Percentiles rank a stretch among this genome's conserved stretches.
These are phyloP conservation scores for Salvia sclarea DNA, from an alignment of 305 asterid genomes.

Conservation along the genomic window DNA sequence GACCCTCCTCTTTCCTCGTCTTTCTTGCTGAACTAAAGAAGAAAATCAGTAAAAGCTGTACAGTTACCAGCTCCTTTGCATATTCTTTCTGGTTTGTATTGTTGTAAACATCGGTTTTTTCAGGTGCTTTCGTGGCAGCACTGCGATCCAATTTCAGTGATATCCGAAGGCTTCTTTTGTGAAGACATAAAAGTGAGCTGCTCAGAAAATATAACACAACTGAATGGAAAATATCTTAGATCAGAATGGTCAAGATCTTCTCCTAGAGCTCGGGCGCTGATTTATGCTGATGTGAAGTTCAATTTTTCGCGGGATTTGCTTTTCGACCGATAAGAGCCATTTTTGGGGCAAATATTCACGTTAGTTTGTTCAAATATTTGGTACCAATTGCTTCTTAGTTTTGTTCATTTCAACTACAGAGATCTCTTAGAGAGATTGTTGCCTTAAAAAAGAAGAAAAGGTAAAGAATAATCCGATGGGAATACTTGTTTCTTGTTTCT, in stretches of 20 bases:
- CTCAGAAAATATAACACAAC: slow-evolving; percentile 21
- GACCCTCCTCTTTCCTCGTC: not conserved
- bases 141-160: slow-evolving; percentile 73
- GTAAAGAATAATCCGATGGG: slow-evolving; percentile 13
- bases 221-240: slow-evolving; percentile 24
- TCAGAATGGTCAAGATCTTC: slow-evolving; percentile 29
- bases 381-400: slow-evolving; percentile 31
- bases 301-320: slow-evolving; percentile 20
- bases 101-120: slow-evolving; percentile 30
- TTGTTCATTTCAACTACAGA: slow-evolving; percentile 22
- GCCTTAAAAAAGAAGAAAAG: slow-evolving; percentile 11
- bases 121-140: slow-evolving; percentile 73
- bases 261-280: slow-evolving; percentile 23
- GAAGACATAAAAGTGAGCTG: slow-evolving; percentile 34
- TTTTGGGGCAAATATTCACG: slow-evolving; percentile 28
- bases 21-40: not conserved
- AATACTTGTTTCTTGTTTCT: slow-evolving; percentile 23
- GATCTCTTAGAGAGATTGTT: slow-evolving; percentile 20
- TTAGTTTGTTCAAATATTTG: slow-evolving; percentile 24
- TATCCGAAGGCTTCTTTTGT: slow-evolving; percentile 74
- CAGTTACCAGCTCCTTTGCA: not conserved
- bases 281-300: slow-evolving; percentile 39
- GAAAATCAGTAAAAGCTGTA: not conserved
- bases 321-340: slow-evolving; percentile 28
- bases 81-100: not conserved